Evolutionary conservation across 2,329 filamentous ascomycete species (phyloP).

Genomic region (Colletotrichum tropicicola): DNA sequence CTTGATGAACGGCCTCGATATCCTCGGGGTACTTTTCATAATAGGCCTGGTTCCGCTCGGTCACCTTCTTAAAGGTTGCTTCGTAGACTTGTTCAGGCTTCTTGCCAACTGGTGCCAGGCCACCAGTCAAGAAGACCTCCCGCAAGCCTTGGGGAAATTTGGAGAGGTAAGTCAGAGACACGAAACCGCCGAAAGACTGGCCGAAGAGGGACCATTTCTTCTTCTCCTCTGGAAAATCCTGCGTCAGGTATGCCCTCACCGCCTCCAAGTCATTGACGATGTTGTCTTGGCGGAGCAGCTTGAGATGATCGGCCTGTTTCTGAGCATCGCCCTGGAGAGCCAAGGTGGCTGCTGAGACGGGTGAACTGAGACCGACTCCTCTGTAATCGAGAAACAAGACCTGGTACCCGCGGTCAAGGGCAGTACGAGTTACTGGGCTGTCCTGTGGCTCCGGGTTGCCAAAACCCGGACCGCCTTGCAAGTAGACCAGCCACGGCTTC

Average conservation of each 20-base stretch:
- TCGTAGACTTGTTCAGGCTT: constrained; percentile 79
- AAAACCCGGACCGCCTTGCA: constrained; percentile 88
- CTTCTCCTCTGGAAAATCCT: constrained; percentile 72
- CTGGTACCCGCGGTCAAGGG: constrained; percentile 85
- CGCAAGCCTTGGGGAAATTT: constrained; percentile 79
- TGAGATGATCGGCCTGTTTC: constrained; percentile 82
- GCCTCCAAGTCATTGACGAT: constrained; percentile 92
- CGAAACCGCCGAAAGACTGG: constrained; percentile 93
- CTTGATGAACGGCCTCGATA: constrained; percentile 69
- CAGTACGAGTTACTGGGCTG: constrained; percentile 72
- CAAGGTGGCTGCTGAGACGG: constrained; percentile 79
- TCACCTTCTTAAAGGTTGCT: constrained; percentile 74
- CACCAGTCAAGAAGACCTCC: constrained; percentile 87
- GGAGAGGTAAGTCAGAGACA: constrained; percentile 83
- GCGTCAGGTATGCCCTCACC: constrained; percentile 78
- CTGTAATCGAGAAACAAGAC: constrained; percentile 89
- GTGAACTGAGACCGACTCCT: constrained; percentile 85
- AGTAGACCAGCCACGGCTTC: constrained; percentile 73
- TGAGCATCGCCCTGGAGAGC: constrained; percentile 68
- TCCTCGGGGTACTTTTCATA: constrained; percentile 90
- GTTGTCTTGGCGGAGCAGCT: constrained; percentile 86
- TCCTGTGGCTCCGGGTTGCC: constrained; percentile 80
- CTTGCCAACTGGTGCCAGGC: constrained; percentile 79
- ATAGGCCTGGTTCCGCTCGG: constrained; percentile 79
- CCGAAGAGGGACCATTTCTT: constrained; percentile 88